Base-by-base conservation (phyloP, 129 eudicot species). In the Rutidosis leptorrhynchoides region DNA sequence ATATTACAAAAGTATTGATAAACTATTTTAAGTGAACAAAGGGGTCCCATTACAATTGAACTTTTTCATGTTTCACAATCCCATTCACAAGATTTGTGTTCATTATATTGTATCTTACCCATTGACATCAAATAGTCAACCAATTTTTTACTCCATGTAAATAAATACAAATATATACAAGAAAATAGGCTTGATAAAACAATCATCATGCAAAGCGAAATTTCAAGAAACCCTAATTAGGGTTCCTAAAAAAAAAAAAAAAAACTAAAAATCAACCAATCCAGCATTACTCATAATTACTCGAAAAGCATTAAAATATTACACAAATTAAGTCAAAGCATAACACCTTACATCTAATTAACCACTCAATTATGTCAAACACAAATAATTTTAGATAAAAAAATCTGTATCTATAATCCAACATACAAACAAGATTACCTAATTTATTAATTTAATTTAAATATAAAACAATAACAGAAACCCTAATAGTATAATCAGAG, bases 361-460 rank as follows among this genome's bases (percentile, higher is more conserved):
- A 68, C 37, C 52, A 68, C 24, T 68, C 64, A 24, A 68, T 32
- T 32, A 9, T 20, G 29, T 24, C 26, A 43, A 30, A 51, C 30
- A 12, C 48, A 4, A 20, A 15, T 30, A 49, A 5, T 5, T 21
- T 64, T 43, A 43, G 21, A 64, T 1, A 14, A 56, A 20, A 20
- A 46, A 46, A 16, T 45, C 1, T 15, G 58, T 25, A 15, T 65
- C 17, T 10, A 46, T 3, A 46, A 65, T 65, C 16, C 22, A 53
- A 32, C 63, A 67, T 67, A 62, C 51, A 67, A 32, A 40, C 3
- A 45, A 23, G 12, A 65, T 15, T 12, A 43, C 8, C 19, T 15
- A 23, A 43, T n/a, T n/a, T n/a, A n/a, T n/a, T n/a, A n/a, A n/a
- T n/a, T n/a, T 4, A 23, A 69, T 21, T 37, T 16, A 37, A 9